These are phyloP conservation scores for Xylariaceae sp. DNA, from an alignment of 2,329 filamentous ascomycete genomes.

Conservation along the genomic window DNA sequence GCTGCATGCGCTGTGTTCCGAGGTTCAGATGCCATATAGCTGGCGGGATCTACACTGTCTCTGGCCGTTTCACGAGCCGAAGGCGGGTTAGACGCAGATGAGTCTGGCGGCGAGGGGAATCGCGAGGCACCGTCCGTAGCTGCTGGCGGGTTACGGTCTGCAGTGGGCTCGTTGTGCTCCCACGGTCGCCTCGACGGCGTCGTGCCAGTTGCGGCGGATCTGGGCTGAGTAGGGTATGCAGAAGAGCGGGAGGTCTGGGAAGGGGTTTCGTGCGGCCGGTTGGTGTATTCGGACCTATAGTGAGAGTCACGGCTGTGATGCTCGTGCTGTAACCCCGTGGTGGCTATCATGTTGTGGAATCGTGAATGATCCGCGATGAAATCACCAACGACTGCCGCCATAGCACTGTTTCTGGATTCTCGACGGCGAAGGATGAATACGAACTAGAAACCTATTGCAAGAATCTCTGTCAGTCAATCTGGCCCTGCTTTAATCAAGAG, in stretches of 20 bases:
- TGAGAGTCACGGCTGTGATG: conserved; percentile 44
- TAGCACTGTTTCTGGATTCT: conserved; percentile 34
- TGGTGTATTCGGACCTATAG: conserved; percentile 36
- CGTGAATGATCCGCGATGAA: conserved; percentile 68
- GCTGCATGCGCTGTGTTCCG: conserved; percentile 25
- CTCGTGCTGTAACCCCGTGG: conserved; percentile 42
- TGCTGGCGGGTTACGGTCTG: conserved; percentile 20
- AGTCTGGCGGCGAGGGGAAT: conserved; percentile 53
- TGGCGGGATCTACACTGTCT: conserved; percentile 36
- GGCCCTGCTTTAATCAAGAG: too few relatives aligned
- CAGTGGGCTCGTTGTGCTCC: conserved; percentile 24
- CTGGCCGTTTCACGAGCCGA: conserved; percentile 36
- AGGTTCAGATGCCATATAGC: conserved; percentile 47
- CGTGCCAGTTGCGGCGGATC: conserved; percentile 19
- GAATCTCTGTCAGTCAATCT: conserved; percentile 2
- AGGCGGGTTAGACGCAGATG: conserved; percentile 45
- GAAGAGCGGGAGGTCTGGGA: conserved; percentile 25
- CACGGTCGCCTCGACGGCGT: conserved; percentile 29
- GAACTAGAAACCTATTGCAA: conserved; percentile 6
- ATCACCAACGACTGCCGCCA: conserved; percentile 66
- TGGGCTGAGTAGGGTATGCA: conserved; percentile 18
- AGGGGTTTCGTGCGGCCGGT: conserved; percentile 26
- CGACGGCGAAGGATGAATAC: conserved; percentile 1
- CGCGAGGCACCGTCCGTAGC: conserved; percentile 41
- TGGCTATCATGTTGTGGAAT: conserved; percentile 66